Conservation (phyloP, 2,329 filamentous ascomycete species). For the Verticillium nubilum region DNA sequence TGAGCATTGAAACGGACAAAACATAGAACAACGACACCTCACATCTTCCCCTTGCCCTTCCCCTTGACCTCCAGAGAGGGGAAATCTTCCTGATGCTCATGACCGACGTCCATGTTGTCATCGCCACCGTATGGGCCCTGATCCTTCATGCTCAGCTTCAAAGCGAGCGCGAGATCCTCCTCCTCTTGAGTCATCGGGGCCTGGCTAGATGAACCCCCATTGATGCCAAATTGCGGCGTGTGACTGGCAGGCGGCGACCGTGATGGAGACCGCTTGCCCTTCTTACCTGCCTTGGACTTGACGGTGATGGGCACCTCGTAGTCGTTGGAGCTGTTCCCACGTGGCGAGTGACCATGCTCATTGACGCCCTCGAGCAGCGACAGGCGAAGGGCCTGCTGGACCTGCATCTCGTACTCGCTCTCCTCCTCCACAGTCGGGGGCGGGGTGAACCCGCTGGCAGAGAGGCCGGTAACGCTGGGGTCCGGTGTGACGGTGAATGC, state of each 20-base stretch:
- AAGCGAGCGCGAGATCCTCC: constrained; percentile 54
- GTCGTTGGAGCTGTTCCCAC: constrained; percentile 38
- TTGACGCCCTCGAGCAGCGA: constrained; percentile 53
- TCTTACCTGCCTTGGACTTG: constrained; percentile 36
- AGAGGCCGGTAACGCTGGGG: constrained; percentile 37
- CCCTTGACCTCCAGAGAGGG: constrained; percentile 32
- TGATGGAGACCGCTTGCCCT: constrained; percentile 30
- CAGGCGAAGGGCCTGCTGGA: constrained; percentile 58
- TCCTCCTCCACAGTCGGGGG: constrained; percentile 30
- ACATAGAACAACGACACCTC: constrained; percentile 7
- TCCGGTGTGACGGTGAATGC: constrained; percentile 50
- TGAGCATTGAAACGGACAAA: neutral
- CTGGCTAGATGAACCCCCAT: constrained; percentile 14
- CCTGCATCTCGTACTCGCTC: constrained; percentile 54
- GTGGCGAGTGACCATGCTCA: constrained; percentile 38
- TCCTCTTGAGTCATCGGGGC: constrained; percentile 25
- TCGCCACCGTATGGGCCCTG: constrained; percentile 20
- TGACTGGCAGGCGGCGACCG: constrained; percentile 29
- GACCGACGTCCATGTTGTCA: constrained; percentile 21
- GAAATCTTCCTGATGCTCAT: constrained; percentile 29
- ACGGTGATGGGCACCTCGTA: constrained; percentile 47
- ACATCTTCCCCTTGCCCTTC: constrained; percentile 37
- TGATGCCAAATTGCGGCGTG: constrained; percentile 11
- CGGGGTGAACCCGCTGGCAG: constrained; percentile 17
- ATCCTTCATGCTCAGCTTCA: constrained; percentile 56